phyloP scores from a whole-genome alignment of 2,329 filamentous ascomycete genomes.

The Colletotrichum horii region DNA sequence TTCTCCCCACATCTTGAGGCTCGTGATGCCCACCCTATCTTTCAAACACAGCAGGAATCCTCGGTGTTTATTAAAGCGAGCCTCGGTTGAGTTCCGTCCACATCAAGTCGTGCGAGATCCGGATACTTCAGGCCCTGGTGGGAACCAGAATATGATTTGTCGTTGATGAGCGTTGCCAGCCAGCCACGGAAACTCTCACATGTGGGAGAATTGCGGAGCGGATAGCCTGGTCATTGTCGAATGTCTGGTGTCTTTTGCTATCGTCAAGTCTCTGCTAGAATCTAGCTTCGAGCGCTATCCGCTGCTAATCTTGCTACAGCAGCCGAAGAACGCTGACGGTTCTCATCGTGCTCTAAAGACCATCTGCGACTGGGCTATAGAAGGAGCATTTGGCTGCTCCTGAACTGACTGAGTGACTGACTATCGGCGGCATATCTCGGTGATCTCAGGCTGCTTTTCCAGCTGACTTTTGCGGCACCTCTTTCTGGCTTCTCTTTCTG shows the following conservation, averaged over 20 bases:
- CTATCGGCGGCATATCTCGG: slow-evolving; percentile 23
- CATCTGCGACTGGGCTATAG: slow-evolving; percentile 53
- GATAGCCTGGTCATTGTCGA: slow-evolving; percentile 50
- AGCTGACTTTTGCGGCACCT: slow-evolving; percentile 17
- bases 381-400: slow-evolving; percentile 32
- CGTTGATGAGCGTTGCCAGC: slow-evolving; percentile 21
- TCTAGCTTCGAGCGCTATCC: slow-evolving; percentile 67
- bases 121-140: neutral
- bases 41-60: neutral
- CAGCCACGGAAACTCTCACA: slow-evolving; percentile 33
- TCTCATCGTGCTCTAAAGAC: slow-evolving; percentile 47
- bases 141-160: neutral
- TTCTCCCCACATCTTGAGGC: neutral
- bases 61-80: neutral
- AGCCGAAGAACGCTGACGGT: slow-evolving; percentile 42
- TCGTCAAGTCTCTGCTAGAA: slow-evolving; percentile 73
- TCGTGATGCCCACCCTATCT: neutral
- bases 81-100: neutral
- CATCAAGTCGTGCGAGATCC: slow-evolving; percentile 1
- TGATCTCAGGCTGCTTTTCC: slow-evolving; percentile 22
- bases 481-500: slow-evolving; percentile 23
- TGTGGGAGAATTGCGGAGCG: slow-evolving; percentile 44
- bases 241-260: slow-evolving; percentile 68
- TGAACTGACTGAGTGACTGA: slow-evolving; percentile 23
- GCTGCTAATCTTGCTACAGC: slow-evolving; percentile 62